phyloP scores from a whole-genome alignment of 331 rosid species.

The Telfairia occidentalis region DNA sequence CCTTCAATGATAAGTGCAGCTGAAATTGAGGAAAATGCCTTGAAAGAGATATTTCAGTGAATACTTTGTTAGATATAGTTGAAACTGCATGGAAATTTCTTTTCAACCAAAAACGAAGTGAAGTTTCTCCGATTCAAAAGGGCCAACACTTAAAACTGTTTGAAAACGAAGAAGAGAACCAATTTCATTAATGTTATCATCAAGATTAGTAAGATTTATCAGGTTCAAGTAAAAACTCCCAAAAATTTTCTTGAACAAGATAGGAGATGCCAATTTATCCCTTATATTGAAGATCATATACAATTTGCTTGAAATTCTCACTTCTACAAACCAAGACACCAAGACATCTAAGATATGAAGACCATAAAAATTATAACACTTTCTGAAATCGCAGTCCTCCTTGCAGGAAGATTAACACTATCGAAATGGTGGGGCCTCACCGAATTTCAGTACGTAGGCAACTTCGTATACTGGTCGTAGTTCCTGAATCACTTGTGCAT shows the following conservation, averaged over 20 bases:
- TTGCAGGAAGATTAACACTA: not conserved
- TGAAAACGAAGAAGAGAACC: not conserved
- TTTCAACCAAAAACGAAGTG: not conserved
- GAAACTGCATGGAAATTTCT: not conserved
- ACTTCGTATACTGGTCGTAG: slow-evolving; percentile 50
- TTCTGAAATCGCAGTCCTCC: not conserved
- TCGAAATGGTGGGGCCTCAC: slow-evolving; percentile 42
- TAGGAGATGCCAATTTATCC: not conserved
- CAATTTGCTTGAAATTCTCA: not conserved
- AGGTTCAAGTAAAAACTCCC: not conserved
- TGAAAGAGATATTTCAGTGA: not conserved
- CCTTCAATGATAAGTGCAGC: not conserved
- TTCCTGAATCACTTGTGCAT: slow-evolving; percentile 52
- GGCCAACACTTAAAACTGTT: not conserved
- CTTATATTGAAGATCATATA: not conserved
- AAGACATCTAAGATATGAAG: not conserved
- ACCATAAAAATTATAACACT: not conserved
- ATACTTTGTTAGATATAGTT: not conserved
- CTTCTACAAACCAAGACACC: not conserved
- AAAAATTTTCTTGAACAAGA: not conserved
- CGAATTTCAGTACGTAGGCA: slow-evolving; percentile 56
- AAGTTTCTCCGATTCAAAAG: not conserved
- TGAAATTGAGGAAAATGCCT: not conserved
- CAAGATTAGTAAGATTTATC: not conserved
- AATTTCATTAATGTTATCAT: not conserved